Percentiles rank a stretch among this genome's conserved stretches.
Conservation (phyloP, 192 early-diverging fungal genomes). For the Ambispora gerdemannii region DNA sequence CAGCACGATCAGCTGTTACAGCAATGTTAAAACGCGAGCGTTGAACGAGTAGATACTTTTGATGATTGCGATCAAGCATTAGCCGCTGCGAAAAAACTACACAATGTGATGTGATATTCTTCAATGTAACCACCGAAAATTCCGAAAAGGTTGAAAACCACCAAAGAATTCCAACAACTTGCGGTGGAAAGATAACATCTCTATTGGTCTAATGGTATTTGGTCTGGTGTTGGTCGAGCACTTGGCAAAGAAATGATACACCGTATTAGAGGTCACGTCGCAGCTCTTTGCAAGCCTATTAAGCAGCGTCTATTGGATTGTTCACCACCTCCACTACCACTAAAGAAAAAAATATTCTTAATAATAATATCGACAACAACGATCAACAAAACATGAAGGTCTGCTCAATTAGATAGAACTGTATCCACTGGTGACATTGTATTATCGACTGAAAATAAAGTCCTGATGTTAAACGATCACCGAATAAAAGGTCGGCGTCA, state of each 20-base stretch:
- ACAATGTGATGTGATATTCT: slow-evolving; percentile 38
- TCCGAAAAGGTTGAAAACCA: slow-evolving; percentile 29
- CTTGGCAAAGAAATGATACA: slow-evolving; percentile 37
- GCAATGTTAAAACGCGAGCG: slow-evolving; percentile 16
- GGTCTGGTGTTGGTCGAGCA: slow-evolving; percentile 35
- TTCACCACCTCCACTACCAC: slow-evolving; percentile 12
- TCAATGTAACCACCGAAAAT: slow-evolving; percentile 29
- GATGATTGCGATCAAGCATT: slow-evolving; percentile 30
- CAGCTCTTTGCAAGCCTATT: slow-evolving; percentile 38
- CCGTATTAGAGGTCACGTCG: slow-evolving; percentile 31
- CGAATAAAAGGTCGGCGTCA: not conserved
- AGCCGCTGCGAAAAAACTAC: slow-evolving; percentile 26
- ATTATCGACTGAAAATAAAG: no score
- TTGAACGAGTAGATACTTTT: slow-evolving; percentile 33
- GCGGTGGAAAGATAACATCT: slow-evolving; percentile 33
- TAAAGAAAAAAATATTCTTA: not conserved
- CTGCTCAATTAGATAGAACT: no score
- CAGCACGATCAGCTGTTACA: not conserved
- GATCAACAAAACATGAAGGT: no score
- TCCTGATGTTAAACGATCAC: no score
- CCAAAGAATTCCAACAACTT: slow-evolving; percentile 28
- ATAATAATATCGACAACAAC: not conserved
- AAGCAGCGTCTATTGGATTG: slow-evolving; percentile 36
- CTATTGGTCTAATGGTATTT: slow-evolving; percentile 37
- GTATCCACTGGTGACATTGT: no score